Conservation (phyloP, 345 rosid genomes). For the Atalantia buxifolia region DNA sequence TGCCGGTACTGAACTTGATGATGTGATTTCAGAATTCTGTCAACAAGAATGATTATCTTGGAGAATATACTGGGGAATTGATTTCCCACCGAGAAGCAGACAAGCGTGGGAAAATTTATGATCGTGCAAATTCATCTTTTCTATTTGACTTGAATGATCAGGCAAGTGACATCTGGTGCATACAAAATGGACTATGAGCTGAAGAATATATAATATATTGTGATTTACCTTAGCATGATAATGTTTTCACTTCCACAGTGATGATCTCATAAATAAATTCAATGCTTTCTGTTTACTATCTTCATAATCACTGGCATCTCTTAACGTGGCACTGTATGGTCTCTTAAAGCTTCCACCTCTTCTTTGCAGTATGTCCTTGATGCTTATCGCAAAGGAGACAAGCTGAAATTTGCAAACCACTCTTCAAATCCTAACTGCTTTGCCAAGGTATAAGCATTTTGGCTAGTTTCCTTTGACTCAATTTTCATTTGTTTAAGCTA, state of each 20-base stretch:
- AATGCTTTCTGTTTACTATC: background rate
- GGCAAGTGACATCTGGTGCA: constrained; percentile 40
- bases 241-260: background rate
- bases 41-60: constrained; percentile 91
- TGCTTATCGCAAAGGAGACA: constrained; percentile 98
- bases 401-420: constrained; percentile 95
- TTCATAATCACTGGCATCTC: background rate
- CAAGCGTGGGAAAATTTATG: constrained; percentile 97
- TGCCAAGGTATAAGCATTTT: constrained; percentile 70
- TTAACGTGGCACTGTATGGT: background rate
- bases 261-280: background rate
- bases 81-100: constrained; percentile 96
- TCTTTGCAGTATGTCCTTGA: constrained; percentile 80
- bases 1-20: constrained; percentile 15
- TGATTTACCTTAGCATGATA: background rate
- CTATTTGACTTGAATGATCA: constrained; percentile 98
- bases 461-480: background rate
- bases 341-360: constrained; percentile 9
- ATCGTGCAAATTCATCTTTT: constrained; percentile 95
- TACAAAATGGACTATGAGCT: background rate
- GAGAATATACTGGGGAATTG: constrained; percentile 97
- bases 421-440: constrained; percentile 94
- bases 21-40: constrained; percentile 74
- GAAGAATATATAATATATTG: background rate
- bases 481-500: constrained; percentile 11